Evolutionary conservation across 2,329 filamentous ascomycete genomes (phyloP).

Genomic region (Fusarium buxicola): DNA sequence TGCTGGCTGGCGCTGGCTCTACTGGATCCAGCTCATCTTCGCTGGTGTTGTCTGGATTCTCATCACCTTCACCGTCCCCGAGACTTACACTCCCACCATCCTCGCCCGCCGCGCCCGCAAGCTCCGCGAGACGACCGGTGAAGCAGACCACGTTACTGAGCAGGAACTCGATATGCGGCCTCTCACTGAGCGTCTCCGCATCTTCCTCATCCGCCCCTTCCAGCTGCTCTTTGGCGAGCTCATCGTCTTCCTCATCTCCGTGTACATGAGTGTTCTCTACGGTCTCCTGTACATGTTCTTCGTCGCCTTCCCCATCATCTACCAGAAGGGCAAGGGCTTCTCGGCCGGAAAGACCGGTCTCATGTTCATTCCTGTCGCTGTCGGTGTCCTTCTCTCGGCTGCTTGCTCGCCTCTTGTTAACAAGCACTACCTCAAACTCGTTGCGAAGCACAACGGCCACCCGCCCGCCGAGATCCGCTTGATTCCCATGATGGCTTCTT

Average conservation of each 20-base stretch:
- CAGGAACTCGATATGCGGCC: constrained; percentile 81
- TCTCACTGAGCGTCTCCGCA: constrained; percentile 72
- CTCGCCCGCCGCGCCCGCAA: constrained; percentile 77
- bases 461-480: constrained; percentile 83
- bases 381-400: constrained; percentile 78
- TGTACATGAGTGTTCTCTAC: constrained; percentile 89
- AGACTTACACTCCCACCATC: constrained; percentile 87
- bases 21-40: constrained; percentile 87
- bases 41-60: constrained; percentile 76
- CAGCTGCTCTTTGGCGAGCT: constrained; percentile 86
- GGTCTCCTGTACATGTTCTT: constrained; percentile 83
- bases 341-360: constrained; percentile 78
- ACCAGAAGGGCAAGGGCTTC: constrained; percentile 83
- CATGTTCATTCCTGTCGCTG: constrained; percentile 87
- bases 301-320: constrained; percentile 77
- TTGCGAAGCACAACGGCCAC: constrained; percentile 72
- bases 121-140: constrained; percentile 75
- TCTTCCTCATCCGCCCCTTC: constrained; percentile 86
- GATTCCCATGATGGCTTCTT: constrained; percentile 84
- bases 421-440: constrained; percentile 79
- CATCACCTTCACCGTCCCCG: constrained; percentile 89
- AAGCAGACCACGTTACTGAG: constrained; percentile 78
- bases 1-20: constrained; percentile 83
- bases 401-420: constrained; percentile 79
- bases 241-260: constrained; percentile 84